Percentiles rank a stretch among this genome's conserved stretches.
Conservation (phyloP, 192 early-diverging fungal species). For the Backusella luteola region DNA sequence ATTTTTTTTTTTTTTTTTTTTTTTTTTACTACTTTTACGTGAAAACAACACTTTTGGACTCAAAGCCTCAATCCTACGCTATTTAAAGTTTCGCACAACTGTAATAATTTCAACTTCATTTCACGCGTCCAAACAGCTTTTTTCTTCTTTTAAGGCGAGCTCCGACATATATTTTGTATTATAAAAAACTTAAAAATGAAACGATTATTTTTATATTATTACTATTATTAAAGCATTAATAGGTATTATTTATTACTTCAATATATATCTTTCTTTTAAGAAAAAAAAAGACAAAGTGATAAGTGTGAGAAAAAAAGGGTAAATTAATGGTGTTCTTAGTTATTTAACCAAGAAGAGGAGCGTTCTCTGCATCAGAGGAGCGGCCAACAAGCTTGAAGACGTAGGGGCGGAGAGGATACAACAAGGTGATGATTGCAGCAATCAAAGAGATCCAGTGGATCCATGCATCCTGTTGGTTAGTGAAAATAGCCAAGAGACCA, state of each 20-base stretch:
- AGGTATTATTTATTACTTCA: slow-evolving; percentile 9
- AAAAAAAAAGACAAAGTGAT: slow-evolving; percentile 1
- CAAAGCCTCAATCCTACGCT: background rate
- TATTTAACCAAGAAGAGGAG: slow-evolving; percentile 53
- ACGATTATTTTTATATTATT: background rate
- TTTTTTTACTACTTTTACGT: background rate
- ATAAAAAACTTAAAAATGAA: background rate
- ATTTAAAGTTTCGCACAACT: background rate
- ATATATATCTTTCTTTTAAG: background rate
- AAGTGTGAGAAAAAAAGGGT: slow-evolving; percentile 2
- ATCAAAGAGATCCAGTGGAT: slow-evolving; percentile 53
- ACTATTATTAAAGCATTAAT: background rate
- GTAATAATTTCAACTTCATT: background rate
- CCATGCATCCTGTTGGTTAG: slow-evolving; percentile 39
- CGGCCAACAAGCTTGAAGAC: slow-evolving; percentile 35
- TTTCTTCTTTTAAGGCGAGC: background rate
- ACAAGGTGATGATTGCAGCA: slow-evolving; percentile 38
- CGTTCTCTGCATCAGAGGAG: slow-evolving; percentile 36
- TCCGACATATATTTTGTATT: background rate
- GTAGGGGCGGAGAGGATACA: slow-evolving; percentile 44
- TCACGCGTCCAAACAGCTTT: background rate
- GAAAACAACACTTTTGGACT: background rate
- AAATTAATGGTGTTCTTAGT: background rate
- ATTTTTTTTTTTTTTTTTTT: too few species aligned
- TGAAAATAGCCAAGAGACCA: slow-evolving; percentile 49